Percentiles rank a stretch among this genome's conserved stretches.
Conservation (phyloP, 495 filamentous ascomycete genomes). For the Penicillium flavigenum region DNA sequence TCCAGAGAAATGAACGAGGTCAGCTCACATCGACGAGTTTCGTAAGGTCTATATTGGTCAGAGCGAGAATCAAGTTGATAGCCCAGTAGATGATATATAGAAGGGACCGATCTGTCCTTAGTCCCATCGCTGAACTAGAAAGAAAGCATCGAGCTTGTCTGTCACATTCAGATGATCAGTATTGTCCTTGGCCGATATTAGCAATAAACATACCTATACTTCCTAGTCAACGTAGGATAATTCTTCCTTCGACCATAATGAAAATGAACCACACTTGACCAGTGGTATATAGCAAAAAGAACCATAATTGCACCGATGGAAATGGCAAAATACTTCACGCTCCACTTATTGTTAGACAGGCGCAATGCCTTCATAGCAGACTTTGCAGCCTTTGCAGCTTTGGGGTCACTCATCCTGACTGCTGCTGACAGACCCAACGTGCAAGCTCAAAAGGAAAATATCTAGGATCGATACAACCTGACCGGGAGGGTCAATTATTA, state of each 20-base stretch:
- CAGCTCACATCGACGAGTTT: not conserved
- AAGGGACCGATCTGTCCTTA: conserved; percentile 43
- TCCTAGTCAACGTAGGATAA: not conserved
- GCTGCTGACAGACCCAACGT: not conserved
- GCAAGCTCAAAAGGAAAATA: not conserved
- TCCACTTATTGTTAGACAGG: conserved; percentile 30
- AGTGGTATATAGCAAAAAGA: conserved; percentile 51
- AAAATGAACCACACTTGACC: conserved; percentile 34
- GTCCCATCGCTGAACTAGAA: conserved; percentile 1
- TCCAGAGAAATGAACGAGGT: not conserved
- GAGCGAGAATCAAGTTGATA: conserved; percentile 50
- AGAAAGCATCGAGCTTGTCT: conserved; percentile 3
- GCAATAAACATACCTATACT: conserved; percentile 3
- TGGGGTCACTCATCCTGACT: conserved; percentile 4
- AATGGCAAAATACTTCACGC: conserved; percentile 43
- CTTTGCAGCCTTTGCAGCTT: conserved; percentile 5
- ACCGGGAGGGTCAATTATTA: not conserved
- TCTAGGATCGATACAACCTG: not conserved
- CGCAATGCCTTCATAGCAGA: conserved; percentile 10
- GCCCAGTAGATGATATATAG: conserved; percentile 49
- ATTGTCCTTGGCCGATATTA: not conserved
- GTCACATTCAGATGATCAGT: not conserved
- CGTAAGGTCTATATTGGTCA: conserved; percentile 28
- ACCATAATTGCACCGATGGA: conserved; percentile 48
- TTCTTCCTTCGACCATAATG: not conserved